Base-by-base conservation (phyloP, 305 asterid genomes). In the Fraxinus xanthoxyloides region DNA sequence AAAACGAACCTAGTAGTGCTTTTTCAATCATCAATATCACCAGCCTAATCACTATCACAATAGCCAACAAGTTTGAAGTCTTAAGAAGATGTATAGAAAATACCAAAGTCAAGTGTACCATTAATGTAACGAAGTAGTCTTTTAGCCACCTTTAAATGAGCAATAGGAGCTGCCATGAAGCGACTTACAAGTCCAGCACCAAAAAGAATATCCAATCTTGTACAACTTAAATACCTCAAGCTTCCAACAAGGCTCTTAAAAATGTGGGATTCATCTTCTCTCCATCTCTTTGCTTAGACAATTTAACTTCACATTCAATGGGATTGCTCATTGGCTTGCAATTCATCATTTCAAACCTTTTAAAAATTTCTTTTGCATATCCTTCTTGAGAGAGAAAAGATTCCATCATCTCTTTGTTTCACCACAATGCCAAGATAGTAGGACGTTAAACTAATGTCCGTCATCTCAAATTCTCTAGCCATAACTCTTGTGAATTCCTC, bases 321-420 rank as follows among this genome's bases (percentile, higher is more conserved):
- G 46, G 28, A 10, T 23, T 72, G 76, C 12, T 72, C 6, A 72
- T 2, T 0, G 13, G 76, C 34, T 32, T 72, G 23, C 46, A 72
- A 72, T 31, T 31, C 0, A 1, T 13, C 77, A 83, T 79, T 2
- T 36, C 38, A 21, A 78, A 36, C 13, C 1, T 83, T 5, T 78
- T 54, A 1, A 78, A 8, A 10, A 56, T 51, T 28, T 75, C 35
- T 5, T 1, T 43, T 8, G 4, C 70, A 79, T 74, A 83, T 36
- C 79, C 75, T 19, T 26, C 63, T 59, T 83, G 78, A 10, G 26
- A 74, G 15, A 83, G 4, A 46, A 46, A 79, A 79, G n/a, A 79
- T 75, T 7, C 9, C 19, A 31, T 43, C 65, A n/a, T n/a, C 32
- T 3, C 17, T 24, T 10, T 63, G 28, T 12, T 36, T 17, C 0